Conservation (phyloP, 352 stramenopile species). For the Phytophthora litchii region DNA sequence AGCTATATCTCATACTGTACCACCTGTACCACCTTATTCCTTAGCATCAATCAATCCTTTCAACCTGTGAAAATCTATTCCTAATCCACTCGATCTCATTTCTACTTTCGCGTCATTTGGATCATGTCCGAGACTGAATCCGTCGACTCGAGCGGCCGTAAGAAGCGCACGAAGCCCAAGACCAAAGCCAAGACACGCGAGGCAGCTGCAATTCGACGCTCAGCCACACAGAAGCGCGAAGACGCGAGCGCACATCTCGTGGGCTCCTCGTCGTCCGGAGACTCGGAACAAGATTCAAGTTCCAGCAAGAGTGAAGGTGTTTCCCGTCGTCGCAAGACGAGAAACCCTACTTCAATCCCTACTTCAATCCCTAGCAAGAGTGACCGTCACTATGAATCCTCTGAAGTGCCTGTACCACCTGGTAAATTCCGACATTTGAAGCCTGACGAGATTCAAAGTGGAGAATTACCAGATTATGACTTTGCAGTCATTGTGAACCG, state of each 20-base stretch:
- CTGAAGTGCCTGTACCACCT: slow-evolving; percentile 13
- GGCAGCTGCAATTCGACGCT: slow-evolving; percentile 1
- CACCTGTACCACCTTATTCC: neutral
- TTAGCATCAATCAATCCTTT: neutral
- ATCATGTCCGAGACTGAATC: slow-evolving; percentile 10
- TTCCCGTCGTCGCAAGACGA: slow-evolving; percentile 12
- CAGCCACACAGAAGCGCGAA: slow-evolving; percentile 26
- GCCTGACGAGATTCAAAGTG: slow-evolving; percentile 75
- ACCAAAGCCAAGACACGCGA: slow-evolving; percentile 19
- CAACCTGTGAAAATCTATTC: neutral
- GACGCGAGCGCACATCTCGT: slow-evolving; percentile 76
- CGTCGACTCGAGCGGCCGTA: slow-evolving; percentile 7
- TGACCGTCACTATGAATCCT: slow-evolving; percentile 28
- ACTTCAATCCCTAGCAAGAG: slow-evolving; percentile 7
- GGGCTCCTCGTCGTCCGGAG: slow-evolving; percentile 25
- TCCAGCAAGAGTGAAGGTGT: slow-evolving; percentile 20
- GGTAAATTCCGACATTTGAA: slow-evolving; percentile 85
- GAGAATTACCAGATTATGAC: slow-evolving; percentile 66
- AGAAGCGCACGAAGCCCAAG: slow-evolving; percentile 15
- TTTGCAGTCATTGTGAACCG: slow-evolving; percentile 85
- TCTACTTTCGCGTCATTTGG: slow-evolving; percentile 1
- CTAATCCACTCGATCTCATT: slow-evolving; percentile 20
- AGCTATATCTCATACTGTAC: slow-evolving; percentile 2
- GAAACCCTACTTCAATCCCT: slow-evolving; percentile 16
- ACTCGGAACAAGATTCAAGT: slow-evolving; percentile 30